A percentile compares a stretch with the other conserved stretches of the same genome.
Evolutionary conservation across 805 yeast genomes (phyloP).

Genomic region (Teunomyces gatunensis): DNA sequence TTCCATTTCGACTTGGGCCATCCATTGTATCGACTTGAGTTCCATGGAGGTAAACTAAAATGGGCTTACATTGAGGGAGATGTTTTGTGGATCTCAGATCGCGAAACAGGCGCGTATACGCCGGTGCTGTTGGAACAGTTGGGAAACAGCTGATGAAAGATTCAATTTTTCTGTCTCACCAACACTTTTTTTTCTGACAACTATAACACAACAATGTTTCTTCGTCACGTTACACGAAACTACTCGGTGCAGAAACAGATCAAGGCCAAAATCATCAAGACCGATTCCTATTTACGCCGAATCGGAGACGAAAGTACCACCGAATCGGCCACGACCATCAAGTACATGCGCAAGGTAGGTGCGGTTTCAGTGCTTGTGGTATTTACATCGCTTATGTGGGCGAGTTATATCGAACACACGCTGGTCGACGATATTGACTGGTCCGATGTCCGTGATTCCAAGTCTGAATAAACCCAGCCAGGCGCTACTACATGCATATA

Average conservation of each 20-base stretch:
- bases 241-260: constrained; percentile 17
- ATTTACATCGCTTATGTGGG: constrained; percentile 26
- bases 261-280: constrained; percentile 8
- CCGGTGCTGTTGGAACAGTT: constrained; percentile 31
- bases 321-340: constrained; percentile 28
- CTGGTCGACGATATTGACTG: constrained; percentile 8
- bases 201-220: not conserved
- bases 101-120: constrained; percentile 28
- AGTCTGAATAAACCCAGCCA: constrained; percentile 6
- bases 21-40: constrained; percentile 42
- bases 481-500: not conserved
- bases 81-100: constrained; percentile 51
- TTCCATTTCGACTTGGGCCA: constrained; percentile 39
- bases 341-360: constrained; percentile 23
- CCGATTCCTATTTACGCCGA: constrained; percentile 24
- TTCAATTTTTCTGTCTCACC: not conserved
- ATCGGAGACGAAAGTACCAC: constrained; percentile 33
- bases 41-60: constrained; percentile 29
- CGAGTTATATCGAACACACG: constrained; percentile 16
- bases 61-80: constrained; percentile 60
- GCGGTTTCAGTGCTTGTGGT: constrained; percentile 25
- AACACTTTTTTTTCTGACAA: not conserved
- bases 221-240: not conserved
- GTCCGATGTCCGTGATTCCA: constrained; percentile 22
- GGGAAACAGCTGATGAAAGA: not conserved